Percentiles rank a stretch among this genome's conserved stretches.
phyloP scores from a whole-genome alignment of 805 yeast species.

The Allodekkera sacchari region DNA sequence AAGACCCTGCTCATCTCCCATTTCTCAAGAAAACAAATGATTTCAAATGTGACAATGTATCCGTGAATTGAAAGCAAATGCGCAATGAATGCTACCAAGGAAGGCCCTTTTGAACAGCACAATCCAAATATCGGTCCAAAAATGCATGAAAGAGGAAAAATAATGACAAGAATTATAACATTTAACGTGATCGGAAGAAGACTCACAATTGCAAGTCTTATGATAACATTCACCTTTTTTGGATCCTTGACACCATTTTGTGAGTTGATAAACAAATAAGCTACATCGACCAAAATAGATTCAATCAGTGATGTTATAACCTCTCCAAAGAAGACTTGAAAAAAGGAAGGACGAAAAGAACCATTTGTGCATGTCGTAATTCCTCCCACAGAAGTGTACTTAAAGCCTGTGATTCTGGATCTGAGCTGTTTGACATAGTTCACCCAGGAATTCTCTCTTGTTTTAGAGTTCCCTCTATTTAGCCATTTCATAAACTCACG shows the following conservation, averaged over 20 bases:
- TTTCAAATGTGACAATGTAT: slow-evolving; percentile 28
- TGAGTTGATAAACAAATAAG: slow-evolving; percentile 75
- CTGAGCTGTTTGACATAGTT: slow-evolving; percentile 66
- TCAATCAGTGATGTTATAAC: slow-evolving; percentile 63
- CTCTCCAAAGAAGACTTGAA: slow-evolving; percentile 75
- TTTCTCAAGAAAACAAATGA: slow-evolving; percentile 32
- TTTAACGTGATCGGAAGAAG: slow-evolving; percentile 41
- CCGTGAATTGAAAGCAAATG: slow-evolving; percentile 29
- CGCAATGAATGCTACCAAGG: slow-evolving; percentile 31
- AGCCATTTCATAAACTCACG: slow-evolving; percentile 59
- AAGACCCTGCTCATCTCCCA: slow-evolving; percentile 32
- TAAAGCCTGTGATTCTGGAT: slow-evolving; percentile 88
- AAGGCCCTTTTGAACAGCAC: slow-evolving; percentile 26
- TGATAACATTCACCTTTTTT: slow-evolving; percentile 46
- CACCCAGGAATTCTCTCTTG: slow-evolving; percentile 73
- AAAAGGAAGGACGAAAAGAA: slow-evolving; percentile 70
- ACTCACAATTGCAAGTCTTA: slow-evolving; percentile 50
- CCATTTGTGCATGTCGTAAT: slow-evolving; percentile 22
- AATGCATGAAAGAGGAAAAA: slow-evolving; percentile 29
- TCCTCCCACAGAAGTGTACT: slow-evolving; percentile 61
- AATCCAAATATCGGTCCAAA: slow-evolving; percentile 29
- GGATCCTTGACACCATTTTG: slow-evolving; percentile 68
- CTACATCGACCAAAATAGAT: slow-evolving; percentile 59
- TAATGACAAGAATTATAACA: slow-evolving; percentile 21
- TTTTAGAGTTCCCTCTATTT: slow-evolving; percentile 64